These are phyloP conservation scores for Monascus ruber DNA, from an alignment of 2,329 filamentous ascomycete genomes.

Conservation along the genomic window DNA sequence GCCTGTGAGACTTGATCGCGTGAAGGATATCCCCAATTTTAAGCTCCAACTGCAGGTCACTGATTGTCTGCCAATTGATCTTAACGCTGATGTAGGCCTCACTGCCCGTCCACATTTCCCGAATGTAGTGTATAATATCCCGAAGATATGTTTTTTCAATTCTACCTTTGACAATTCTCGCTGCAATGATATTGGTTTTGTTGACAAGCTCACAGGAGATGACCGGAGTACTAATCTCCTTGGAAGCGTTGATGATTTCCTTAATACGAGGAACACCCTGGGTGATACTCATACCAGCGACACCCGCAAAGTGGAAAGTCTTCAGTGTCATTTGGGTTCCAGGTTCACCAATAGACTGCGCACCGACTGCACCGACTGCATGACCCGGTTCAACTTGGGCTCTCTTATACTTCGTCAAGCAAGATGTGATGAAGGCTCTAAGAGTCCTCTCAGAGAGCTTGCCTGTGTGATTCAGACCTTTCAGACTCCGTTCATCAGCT, in stretches of 20 bases:
- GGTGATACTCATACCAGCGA: slow-evolving; percentile 98
- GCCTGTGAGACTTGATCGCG: slow-evolving; percentile 69
- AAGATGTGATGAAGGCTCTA: slow-evolving; percentile 64
- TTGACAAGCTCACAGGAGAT: slow-evolving; percentile 79
- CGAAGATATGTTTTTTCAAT: slow-evolving; percentile 90
- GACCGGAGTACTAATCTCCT: slow-evolving; percentile 84
- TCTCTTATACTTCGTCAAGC: slow-evolving; percentile 79
- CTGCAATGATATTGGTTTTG: slow-evolving; percentile 60
- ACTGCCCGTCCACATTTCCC: slow-evolving; percentile 76
- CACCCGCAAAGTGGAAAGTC: slow-evolving; percentile 99
- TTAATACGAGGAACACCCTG: slow-evolving; percentile 99
- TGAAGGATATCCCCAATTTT: slow-evolving; percentile 59
- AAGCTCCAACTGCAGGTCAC: slow-evolving; percentile 72
- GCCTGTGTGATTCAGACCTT: slow-evolving; percentile 55
- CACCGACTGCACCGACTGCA: slow-evolving; percentile 89
- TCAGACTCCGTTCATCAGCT: slow-evolving; percentile 18
- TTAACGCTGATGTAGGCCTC: slow-evolving; percentile 68
- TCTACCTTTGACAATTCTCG: slow-evolving; percentile 80
- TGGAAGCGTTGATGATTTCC: slow-evolving; percentile 98
- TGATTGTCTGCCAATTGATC: slow-evolving; percentile 67
- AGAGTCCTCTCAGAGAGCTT: slow-evolving; percentile 72
- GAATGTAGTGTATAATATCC: slow-evolving; percentile 68
- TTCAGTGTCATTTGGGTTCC: slow-evolving; percentile 99
- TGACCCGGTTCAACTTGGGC: slow-evolving; percentile 90
- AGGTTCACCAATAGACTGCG: slow-evolving; percentile 94